A percentile compares a stretch with the other conserved stretches of the same genome.
These are phyloP conservation scores for Trichosporon asahii DNA, from an alignment of 1,284 basidiomycete genomes.

Conservation along the genomic window DNA sequence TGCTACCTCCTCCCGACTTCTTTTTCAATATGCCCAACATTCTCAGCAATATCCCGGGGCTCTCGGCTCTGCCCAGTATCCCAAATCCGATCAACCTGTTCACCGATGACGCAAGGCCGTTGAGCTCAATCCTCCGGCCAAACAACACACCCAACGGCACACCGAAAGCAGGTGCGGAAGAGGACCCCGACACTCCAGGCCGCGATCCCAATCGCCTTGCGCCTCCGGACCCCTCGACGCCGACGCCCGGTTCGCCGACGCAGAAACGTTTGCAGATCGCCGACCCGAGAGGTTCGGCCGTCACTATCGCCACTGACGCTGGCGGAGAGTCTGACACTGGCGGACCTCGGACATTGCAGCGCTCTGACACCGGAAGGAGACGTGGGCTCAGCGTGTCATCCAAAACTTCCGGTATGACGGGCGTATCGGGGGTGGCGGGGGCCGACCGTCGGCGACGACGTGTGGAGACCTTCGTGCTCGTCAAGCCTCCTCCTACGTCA, in stretches of 20 bases:
- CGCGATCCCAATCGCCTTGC: not conserved
- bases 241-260: slow-evolving; percentile 4
- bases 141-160: slow-evolving; percentile 6
- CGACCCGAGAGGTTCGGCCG: not conserved
- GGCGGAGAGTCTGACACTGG: slow-evolving; percentile 9
- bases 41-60: slow-evolving; percentile 32
- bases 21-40: slow-evolving; percentile 31
- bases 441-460: slow-evolving; percentile 14
- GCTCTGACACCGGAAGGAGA: slow-evolving; percentile 12
- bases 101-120: slow-evolving; percentile 16
- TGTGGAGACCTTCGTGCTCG: slow-evolving; percentile 63
- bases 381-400: slow-evolving; percentile 13
- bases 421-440: not conserved
- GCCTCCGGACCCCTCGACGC: slow-evolving; percentile 1
- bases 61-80: slow-evolving; percentile 27
- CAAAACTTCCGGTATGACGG: not conserved
- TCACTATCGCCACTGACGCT: not conserved
- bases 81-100: slow-evolving; percentile 39
- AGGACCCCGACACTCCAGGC: not conserved
- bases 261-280: slow-evolving; percentile 12
- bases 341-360: slow-evolving; percentile 1
- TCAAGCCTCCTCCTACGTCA: slow-evolving; percentile 59
- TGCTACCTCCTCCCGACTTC: not conserved
- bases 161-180: not conserved
- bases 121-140: slow-evolving; percentile 4